Conservation (phyloP, 208 protist genomes). For the Leishmania tarentolae region DNA sequence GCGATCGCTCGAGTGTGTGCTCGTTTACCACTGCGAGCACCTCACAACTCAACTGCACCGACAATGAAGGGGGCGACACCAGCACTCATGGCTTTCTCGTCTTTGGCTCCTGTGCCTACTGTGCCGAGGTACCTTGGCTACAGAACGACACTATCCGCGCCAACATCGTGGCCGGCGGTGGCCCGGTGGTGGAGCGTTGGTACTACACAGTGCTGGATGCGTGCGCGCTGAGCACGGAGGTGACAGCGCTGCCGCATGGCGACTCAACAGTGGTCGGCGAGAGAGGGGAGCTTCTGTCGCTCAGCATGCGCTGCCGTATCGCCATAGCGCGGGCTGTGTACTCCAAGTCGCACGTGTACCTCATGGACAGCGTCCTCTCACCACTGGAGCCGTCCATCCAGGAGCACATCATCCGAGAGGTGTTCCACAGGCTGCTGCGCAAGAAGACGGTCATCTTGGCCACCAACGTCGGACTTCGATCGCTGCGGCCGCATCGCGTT, state of each 20-base stretch:
- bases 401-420: conserved; percentile 58
- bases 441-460: conserved; percentile 80
- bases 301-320: conserved; percentile 80
- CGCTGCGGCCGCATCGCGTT: conserved; percentile 56
- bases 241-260: conserved; percentile 68
- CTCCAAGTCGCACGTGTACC: conserved; percentile 74
- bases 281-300: conserved; percentile 65
- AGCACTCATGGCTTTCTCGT: conserved; percentile 62
- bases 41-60: conserved; percentile 10
- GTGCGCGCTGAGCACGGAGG: conserved; percentile 80
- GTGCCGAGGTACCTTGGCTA: conserved; percentile 88
- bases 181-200: conserved; percentile 40
- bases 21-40: conserved; percentile 18
- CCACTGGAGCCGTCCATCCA: conserved; percentile 85
- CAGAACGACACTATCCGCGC: conserved; percentile 89
- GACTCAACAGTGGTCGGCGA: conserved; percentile 88
- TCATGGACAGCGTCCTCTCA: conserved; percentile 91
- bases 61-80: conserved; percentile 15
- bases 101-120: conserved; percentile 75
- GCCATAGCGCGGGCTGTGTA: conserved; percentile 84
- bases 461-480: conserved; percentile 60
- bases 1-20: conserved; percentile 10
- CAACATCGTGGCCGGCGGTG: conserved; percentile 89
- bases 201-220: conserved; percentile 65
- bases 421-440: conserved; percentile 71